These are phyloP conservation scores for Bryopsis sp. DNA, from an alignment of 139 green algal species.

Conservation along the genomic window DNA sequence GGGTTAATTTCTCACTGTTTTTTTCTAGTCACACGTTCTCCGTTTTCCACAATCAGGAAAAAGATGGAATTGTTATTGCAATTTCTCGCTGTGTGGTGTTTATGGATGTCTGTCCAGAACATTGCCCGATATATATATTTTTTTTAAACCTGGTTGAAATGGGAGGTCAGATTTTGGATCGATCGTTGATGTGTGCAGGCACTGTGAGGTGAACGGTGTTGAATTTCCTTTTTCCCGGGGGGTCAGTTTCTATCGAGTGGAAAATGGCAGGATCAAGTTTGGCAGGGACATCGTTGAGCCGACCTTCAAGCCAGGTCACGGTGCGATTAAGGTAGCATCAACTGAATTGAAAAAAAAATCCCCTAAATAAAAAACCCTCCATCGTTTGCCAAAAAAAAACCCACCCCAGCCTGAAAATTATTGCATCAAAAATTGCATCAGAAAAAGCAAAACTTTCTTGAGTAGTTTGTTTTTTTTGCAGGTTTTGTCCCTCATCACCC, in stretches of 20 bases:
- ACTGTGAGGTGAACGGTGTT: conserved; percentile 22
- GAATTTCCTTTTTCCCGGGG: conserved; percentile 73
- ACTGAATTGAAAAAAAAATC: neutral
- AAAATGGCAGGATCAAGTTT: conserved; percentile 51
- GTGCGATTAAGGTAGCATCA: conserved; percentile 33
- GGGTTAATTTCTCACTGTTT: too few relatives aligned
- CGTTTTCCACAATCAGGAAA: too few relatives aligned
- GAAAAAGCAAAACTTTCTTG: too few relatives aligned
- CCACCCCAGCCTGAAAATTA: too few relatives aligned
- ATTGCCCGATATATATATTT: too few relatives aligned
- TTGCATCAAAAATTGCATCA: too few relatives aligned
- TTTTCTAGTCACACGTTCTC: too few relatives aligned
- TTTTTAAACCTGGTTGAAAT: too few relatives aligned
- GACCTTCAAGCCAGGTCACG: conserved; percentile 54
- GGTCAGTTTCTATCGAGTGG: conserved; percentile 58
- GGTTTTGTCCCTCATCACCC: conserved; percentile 2
- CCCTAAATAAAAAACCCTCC: neutral
- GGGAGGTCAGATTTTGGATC: neutral
- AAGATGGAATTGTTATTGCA: too few relatives aligned
- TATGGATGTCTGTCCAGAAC: too few relatives aligned
- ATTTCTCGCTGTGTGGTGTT: too few relatives aligned
- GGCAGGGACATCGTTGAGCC: conserved; percentile 67
- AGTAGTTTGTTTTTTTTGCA: too few relatives aligned
- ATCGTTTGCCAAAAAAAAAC: neutral
- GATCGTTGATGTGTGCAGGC: neutral